phyloP scores from a whole-genome alignment of 805 yeast species.

The Martiniozyma abietophila region DNA sequence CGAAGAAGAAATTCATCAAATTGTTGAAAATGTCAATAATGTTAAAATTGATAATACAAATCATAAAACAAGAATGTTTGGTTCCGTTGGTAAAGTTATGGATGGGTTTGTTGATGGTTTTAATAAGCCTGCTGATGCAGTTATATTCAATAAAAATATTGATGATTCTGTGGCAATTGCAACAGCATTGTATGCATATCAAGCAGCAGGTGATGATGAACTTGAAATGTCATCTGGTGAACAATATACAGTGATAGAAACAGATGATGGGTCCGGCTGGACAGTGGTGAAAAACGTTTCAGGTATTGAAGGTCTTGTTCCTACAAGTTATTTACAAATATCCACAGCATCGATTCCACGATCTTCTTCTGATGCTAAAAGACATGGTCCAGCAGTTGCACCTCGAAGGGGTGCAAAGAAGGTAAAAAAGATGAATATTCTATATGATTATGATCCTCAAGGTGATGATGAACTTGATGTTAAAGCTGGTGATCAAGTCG shows the following conservation, averaged over 20 bases:
- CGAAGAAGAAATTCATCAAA: constrained; percentile 20
- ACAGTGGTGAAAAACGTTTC: constrained; percentile 45
- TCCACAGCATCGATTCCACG: constrained; percentile 12
- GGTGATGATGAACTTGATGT: constrained; percentile 76
- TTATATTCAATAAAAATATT: neutral
- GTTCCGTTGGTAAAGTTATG: constrained; percentile 16
- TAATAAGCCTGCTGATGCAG: constrained; percentile 9
- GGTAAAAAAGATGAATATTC: constrained; percentile 53
- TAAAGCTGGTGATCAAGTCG: constrained; percentile 61
- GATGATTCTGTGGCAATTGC: constrained; percentile 10
- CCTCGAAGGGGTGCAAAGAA: constrained; percentile 68
- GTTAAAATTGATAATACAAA: constrained; percentile 14
- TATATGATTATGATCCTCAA: constrained; percentile 68
- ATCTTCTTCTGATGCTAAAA: constrained; percentile 20
- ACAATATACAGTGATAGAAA: constrained; percentile 42
- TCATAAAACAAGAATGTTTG: constrained; percentile 22
- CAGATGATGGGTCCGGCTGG: constrained; percentile 94
- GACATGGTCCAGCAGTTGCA: constrained; percentile 62
- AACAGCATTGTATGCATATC: constrained; percentile 55
- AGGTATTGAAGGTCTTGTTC: constrained; percentile 66
- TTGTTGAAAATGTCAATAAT: constrained; percentile 23
- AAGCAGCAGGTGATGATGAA: constrained; percentile 71
- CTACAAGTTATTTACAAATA: constrained; percentile 65
- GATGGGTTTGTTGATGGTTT: constrained; percentile 10
- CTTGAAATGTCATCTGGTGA: constrained; percentile 54